Base-by-base conservation (phyloP, 352 stramenopile species). In the Plasmopara viticola region DNA sequence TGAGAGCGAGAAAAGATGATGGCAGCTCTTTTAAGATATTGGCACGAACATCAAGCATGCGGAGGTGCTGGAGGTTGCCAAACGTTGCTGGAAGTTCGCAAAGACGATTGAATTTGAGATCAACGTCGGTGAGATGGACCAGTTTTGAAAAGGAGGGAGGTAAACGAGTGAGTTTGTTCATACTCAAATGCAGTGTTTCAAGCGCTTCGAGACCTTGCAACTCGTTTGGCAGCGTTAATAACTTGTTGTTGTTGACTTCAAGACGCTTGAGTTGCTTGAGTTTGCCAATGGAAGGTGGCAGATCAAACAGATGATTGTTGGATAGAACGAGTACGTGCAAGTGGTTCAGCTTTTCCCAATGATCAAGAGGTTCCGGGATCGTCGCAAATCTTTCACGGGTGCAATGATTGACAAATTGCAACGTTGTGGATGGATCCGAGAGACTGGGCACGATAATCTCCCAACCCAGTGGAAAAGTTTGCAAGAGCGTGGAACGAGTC, bases 61-160 rank as follows among this genome's bases (percentile, higher is more conserved):
- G 52, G 7, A 89, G 63, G 2, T 62, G 65, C 3, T 48, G 43
- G 2, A 91, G 50, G n/a, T 66, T 54, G 9, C 77, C 74, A 40
- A 91, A 63, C 9, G 64, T 44, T 4, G 66, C 51, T 0, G 76
- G 76, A 0, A 91, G 49, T 13, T 53, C 39, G 53, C 61, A 52
- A 41, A 91, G 62, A 0, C 74, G 74, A 63, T 91, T 91, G 25
- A 89, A 58, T 48, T 88, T 91, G 14, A 89, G 44, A 54, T 91
- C 80, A 20, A 89, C 56, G 20, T 86, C 71, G 15, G 68, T 76
- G 47, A 91, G 63, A 34, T 60, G 84, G 0, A 48, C 20, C 0
- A 89, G 53, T 14, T 68, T 64, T 8, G 61, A 69, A 43, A 91
- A 77, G 3, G 74, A 84, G 7, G 60, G 52, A 29, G 80, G 80